Base-by-base conservation (phyloP, 202 grass and related monocot species). In the Setaria italica region DNA sequence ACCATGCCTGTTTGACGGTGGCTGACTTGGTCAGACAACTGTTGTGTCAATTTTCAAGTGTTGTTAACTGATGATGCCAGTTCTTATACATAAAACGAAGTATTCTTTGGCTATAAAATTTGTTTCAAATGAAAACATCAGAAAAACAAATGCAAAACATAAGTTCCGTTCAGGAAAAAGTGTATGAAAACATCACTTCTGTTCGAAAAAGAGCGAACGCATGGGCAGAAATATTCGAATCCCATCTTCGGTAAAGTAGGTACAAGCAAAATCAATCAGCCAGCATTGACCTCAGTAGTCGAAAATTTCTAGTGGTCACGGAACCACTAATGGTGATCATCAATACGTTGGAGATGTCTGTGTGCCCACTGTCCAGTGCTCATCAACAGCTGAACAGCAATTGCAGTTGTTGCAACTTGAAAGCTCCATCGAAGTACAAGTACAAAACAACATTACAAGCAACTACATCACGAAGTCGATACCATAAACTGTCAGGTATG, bases 361-460 rank as follows among this genome's bases (percentile, higher is more conserved):
- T n/a, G 49, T 37, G 30, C 14, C 30, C 49, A 56, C 69, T 48
- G 43, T 49, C 43, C 69, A 55, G 9, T 55, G 4, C 72, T 32
- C 14, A 47, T 29, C 20, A 78, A 17, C 56, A 46, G 35, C 13
- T 47, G 41, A 49, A 65, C 9, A 50, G 21, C 58, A 79, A 3
- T 19, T 42, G 79, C 7, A 47, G 14, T 7, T 9, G 45, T 48
- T 51, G 70, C 70, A 73, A 73, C 33, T 58, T 50, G 68, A 30
- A 82, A 72, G 11, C 25, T 48, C 54, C 29, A 62, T 29, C 6
- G 5, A 59, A 80, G 49, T 41, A 68, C 78, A 67, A 21, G 64
- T 39, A 51, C 9, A 7, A 16, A 3, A 35, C 34, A 77, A 59
- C 35, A 59, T 8, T 13, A 39, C 20, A 80, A 41, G 48, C 33